Base-by-base conservation (phyloP, 129 eudicot species). In the Flaveria robusta region DNA sequence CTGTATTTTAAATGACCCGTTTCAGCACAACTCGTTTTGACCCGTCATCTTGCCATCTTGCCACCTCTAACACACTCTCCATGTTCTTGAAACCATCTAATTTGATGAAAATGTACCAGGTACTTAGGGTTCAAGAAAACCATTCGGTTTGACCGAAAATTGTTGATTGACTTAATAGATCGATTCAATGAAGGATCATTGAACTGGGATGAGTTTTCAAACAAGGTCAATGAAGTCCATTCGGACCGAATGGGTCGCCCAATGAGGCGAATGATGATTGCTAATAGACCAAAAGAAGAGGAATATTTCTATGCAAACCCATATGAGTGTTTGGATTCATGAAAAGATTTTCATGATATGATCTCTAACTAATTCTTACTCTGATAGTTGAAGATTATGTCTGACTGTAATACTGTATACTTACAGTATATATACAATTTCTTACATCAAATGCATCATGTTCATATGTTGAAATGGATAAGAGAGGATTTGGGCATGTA, bases 91-190 rank as follows among this genome's bases (percentile, higher is more conserved):
- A 58, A 58, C 65, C 16, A 22, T 58, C 29, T 58, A 58, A 58
- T 24, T 58, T 58, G 65, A 23, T 22, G 29, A 58, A 58, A 58
- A 22, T 58, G 65, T 58, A 58, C 31, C 34, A 58, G 65, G 20
- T 58, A 22, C 65, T 58, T 58, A 58, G 65, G 65, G 34, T 58
- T 58, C 65, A 58, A 58, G 65, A 58, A 58, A 58, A 58, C 65
- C 65, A 58, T 58, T 22, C 34, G 65, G 29, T 58, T 58, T 58
- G 65, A 58, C 65, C 65, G 65, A 58, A 58, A 22, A 58, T 16
- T 58, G 27, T 58, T 58, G 65, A 22, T 58, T 22, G 65, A 58
- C 31, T 58, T 58, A 22, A 58, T 58, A 58, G 65, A 58, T 11
- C 65, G 12, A 58, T 58, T 22, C 65, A 58, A 3, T 24, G 65